Evolutionary conservation across 78 protist genomes (phyloP), one percentile per base, ranked within the genome.

Genomic region (Dictyostelium brefeldianum): DNA sequence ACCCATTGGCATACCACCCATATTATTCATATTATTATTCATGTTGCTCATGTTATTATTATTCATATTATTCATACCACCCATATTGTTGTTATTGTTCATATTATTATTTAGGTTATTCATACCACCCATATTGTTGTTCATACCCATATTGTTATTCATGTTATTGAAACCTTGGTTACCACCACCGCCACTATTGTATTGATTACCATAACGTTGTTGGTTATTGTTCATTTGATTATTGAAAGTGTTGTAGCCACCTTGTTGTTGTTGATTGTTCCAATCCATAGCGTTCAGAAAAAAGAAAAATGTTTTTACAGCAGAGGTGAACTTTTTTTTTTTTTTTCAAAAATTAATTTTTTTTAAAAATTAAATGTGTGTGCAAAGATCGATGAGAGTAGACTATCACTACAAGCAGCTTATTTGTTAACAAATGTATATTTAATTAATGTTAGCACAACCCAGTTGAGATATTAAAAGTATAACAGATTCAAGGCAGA

Each of bases 71-170:
- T 31, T 29, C 77, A 64, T 83, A 77, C 48, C 46, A 18, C 80
- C 89, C 89, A 82, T 82, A 50, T 75, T 46, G 27, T 36, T 36
- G 43, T 36, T 64, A 22, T 64, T 64, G 22, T 64, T 64, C 71
- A 64, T 64, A 64, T 64, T 64, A 2, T 20, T 62, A 3, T 2
- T 5, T 25, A 17, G 11, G 6, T 22, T 48, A 50, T 29, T 31
- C 57, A n/a, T 53, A 25, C 47, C 59, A 82, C 90, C 80, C 90
- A 83, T 83, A 2, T 70, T 46, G 25, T 70, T 83, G 8, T 36
- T 27, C 78, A 41, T 41, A 46, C 43, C 51, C 50, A 73, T 73
- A 43, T 71, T 71, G 12, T 71, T 71, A 0, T 46, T n/a, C 20
- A 51, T 77, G 15, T 50, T 46, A 17, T 22, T 77, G 43, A 43